These are phyloP conservation scores for Hypoxylon lenormandii DNA, from an alignment of 495 filamentous ascomycete species.

Conservation along the genomic window DNA sequence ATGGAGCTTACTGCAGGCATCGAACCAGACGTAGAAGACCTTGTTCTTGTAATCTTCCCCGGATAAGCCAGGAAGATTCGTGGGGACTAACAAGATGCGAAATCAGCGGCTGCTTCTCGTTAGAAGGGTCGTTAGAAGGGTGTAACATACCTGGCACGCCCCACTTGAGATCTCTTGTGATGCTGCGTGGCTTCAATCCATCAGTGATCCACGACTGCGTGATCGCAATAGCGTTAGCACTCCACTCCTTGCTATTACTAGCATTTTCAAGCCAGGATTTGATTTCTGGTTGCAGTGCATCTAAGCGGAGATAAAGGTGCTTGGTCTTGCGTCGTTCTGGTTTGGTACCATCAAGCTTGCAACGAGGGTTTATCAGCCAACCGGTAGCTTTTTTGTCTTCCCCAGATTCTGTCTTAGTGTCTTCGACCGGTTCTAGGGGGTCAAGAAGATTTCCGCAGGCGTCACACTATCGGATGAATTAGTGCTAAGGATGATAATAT, in stretches of 20 bases:
- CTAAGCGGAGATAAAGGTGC: constrained; percentile 78
- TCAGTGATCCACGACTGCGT: constrained; percentile 83
- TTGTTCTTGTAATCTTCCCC: constrained; percentile 76
- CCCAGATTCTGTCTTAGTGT: constrained; percentile 38
- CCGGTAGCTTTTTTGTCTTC: constrained; percentile 43
- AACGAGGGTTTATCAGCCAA: constrained; percentile 67
- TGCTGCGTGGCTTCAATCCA: constrained; percentile 83
- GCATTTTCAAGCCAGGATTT: constrained; percentile 74
- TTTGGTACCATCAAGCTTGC: constrained; percentile 85
- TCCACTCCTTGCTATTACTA: constrained; percentile 70
- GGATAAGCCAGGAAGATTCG: constrained; percentile 63
- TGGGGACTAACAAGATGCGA: constrained; percentile 42
- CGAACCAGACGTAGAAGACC: constrained; percentile 98
- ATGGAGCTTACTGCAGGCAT: constrained; percentile 74
- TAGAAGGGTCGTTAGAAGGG: no score
- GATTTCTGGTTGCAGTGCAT: constrained; percentile 79
- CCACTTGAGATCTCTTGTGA: constrained; percentile 94
- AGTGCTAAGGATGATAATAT: constrained; percentile 73
- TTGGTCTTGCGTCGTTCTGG: constrained; percentile 75
- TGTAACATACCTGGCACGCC: constrained; percentile 71
- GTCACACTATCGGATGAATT: constrained; percentile 71
- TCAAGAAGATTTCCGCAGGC: constrained; percentile 83
- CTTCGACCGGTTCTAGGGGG: constrained; percentile 65
- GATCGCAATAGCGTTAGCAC: constrained; percentile 76
- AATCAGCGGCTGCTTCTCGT: constrained; percentile 17